Conservation (phyloP, 2,329 filamentous ascomycete species). For the Sclerotinia borealis region DNA sequence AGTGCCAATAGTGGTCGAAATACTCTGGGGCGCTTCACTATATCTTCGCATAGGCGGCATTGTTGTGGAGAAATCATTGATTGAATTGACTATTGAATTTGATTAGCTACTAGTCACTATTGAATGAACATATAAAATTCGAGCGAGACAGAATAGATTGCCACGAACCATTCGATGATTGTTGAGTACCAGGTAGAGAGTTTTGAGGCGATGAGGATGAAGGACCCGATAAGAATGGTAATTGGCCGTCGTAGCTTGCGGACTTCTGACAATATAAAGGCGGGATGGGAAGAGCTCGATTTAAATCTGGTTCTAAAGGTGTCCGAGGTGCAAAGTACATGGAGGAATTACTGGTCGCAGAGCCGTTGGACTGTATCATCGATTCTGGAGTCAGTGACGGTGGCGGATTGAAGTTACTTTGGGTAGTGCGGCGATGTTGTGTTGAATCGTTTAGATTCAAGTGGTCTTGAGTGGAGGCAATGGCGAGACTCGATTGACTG, state of each 20-base stretch:
- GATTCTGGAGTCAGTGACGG: slow-evolving; percentile 29
- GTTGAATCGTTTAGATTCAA: slow-evolving; percentile 19
- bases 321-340: slow-evolving; percentile 28
- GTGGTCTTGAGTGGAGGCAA: slow-evolving; percentile 12
- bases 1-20: slow-evolving; percentile 5
- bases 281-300: slow-evolving; percentile 27
- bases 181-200: slow-evolving; percentile 17
- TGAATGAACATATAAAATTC: not conserved
- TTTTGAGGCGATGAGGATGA: slow-evolving; percentile 29
- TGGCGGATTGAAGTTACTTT: slow-evolving; percentile 18
- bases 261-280: slow-evolving; percentile 26
- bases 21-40: slow-evolving; percentile 6
- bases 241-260: slow-evolving; percentile 25
- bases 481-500: slow-evolving; percentile 15
- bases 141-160: not conserved
- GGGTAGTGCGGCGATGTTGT: slow-evolving; percentile 24
- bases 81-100: slow-evolving; percentile 15
- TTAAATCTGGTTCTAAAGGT: slow-evolving; percentile 29
- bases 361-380: slow-evolving; percentile 25
- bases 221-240: slow-evolving; percentile 25
- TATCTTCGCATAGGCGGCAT: slow-evolving; percentile 27
- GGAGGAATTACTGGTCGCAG: slow-evolving; percentile 26
- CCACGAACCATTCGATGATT: slow-evolving; percentile 28
- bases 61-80: slow-evolving; percentile 21
- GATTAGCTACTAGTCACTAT: slow-evolving; percentile 9